Conservation (phyloP, 306 rosid genomes). For the Quercus bicolor region DNA sequence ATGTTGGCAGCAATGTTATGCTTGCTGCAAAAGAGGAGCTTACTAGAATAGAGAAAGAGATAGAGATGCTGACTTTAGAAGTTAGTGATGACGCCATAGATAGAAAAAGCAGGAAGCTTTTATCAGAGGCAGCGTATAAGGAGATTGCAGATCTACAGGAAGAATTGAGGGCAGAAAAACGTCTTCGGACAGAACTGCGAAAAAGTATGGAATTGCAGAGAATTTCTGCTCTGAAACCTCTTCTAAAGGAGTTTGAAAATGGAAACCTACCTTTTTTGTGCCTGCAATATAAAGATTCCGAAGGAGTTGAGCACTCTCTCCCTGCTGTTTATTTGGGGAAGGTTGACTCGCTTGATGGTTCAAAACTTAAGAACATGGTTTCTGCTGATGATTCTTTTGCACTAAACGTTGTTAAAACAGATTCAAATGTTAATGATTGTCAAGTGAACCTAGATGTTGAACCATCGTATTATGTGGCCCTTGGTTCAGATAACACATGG, state of each 20-base stretch:
- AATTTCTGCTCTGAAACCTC: constrained; percentile 62
- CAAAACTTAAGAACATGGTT: constrained; percentile 57
- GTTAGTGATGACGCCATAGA: constrained; percentile 83
- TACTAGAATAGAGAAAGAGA: constrained; percentile 65
- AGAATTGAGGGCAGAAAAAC: constrained; percentile 73
- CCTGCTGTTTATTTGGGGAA: constrained; percentile 84
- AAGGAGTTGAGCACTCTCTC: constrained; percentile 75
- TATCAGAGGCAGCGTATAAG: constrained; percentile 60
- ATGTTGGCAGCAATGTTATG: constrained; percentile 94
- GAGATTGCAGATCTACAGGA: constrained; percentile 84
- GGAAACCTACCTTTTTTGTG: constrained; percentile 77
- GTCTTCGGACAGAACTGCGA: constrained; percentile 58
- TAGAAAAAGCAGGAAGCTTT: constrained; percentile 63
- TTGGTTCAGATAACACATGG: constrained; percentile 96
- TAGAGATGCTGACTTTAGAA: constrained; percentile 58
- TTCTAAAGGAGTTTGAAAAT: constrained; percentile 56
- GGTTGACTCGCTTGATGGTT: constrained; percentile 48
- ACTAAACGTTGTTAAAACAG: constrained; percentile 31
- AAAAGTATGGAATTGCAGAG: constrained; percentile 70
- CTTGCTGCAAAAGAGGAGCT: constrained; percentile 91
- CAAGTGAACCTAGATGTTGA: constrained; percentile 32
- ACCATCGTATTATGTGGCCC: constrained; percentile 83
- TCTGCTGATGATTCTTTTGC: constrained; percentile 50
- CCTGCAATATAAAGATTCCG: constrained; percentile 85
- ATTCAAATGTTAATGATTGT: constrained; percentile 28